Evolutionary conservation across 352 stramenopile species (phyloP).

Genomic region (Phytophthora vignae): DNA sequence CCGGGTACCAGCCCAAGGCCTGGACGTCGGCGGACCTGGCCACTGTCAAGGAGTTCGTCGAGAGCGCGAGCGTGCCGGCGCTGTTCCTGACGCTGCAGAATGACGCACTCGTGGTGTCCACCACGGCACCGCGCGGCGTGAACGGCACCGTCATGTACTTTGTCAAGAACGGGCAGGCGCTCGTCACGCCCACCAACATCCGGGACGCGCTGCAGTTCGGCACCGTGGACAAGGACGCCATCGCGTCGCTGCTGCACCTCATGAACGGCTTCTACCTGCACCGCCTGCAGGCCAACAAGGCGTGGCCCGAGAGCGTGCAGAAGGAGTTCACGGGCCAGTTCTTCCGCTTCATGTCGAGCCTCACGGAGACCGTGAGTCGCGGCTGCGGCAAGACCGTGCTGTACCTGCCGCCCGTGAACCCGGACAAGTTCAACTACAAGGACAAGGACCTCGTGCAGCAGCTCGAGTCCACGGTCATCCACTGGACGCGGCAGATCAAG

Average conservation of each 20-base stretch:
- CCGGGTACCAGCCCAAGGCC: constrained; percentile 69
- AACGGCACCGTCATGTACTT: constrained; percentile 82
- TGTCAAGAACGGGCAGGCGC: constrained; percentile 85
- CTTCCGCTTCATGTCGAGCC: constrained; percentile 95
- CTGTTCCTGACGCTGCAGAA: constrained; percentile 73
- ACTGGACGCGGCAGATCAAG: constrained; percentile 98
- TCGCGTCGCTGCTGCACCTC: constrained; percentile 82
- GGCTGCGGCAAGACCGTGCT: constrained; percentile 94
- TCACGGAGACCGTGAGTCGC: constrained; percentile 94
- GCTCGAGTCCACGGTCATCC: constrained; percentile 96
- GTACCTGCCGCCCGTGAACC: constrained; percentile 90
- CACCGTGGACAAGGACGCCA: constrained; percentile 80
- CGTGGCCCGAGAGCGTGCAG: constrained; percentile 94
- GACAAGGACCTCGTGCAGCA: constrained; percentile 97
- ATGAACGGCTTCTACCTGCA: constrained; percentile 90
- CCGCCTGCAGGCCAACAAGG: constrained; percentile 77
- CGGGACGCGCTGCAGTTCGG: constrained; percentile 75
- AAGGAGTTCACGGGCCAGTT: constrained; percentile 96
- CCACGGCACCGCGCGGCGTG: constrained; percentile 57
- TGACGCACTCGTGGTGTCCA: constrained; percentile 60
- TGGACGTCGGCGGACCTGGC: constrained; percentile 84
- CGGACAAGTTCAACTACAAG: constrained; percentile 87
- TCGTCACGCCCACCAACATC: constrained; percentile 69
- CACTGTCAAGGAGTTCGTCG: constrained; percentile 87
- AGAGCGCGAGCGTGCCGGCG: constrained; percentile 68